These are phyloP conservation scores for Suillus sp. DNA, from an alignment of 768 basidiomycete genomes.

Conservation along the genomic window DNA sequence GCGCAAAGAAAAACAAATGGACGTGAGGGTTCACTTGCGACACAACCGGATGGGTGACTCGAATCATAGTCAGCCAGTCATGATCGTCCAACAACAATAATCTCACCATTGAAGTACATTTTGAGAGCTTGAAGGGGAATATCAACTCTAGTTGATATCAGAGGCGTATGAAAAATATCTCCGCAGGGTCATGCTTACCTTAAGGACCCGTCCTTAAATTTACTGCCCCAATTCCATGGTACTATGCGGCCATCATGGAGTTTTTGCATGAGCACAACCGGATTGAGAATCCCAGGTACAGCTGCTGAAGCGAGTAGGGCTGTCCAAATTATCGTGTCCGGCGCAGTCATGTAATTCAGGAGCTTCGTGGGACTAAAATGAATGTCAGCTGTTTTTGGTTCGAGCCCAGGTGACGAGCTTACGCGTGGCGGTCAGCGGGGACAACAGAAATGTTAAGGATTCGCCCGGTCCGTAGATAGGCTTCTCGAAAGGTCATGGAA, in stretches of 20 bases:
- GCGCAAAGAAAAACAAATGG: constrained; percentile 94
- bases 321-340: constrained; percentile 85
- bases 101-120: constrained; percentile 80
- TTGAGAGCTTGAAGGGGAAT: constrained; percentile 90
- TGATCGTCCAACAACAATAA: constrained; percentile 7
- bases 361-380: constrained; percentile 83
- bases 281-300: constrained; percentile 93
- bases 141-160: constrained; percentile 66
- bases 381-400: constrained; percentile 16
- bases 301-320: constrained; percentile 88
- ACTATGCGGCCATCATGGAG: constrained; percentile 74
- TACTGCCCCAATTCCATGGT: constrained; percentile 94
- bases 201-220: constrained; percentile 91
- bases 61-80: constrained; percentile 12
- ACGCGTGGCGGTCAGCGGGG: constrained; percentile 88
- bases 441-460: constrained; percentile 94
- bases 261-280: constrained; percentile 95
- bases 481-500: constrained; percentile 94
- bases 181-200: constrained; percentile 47
- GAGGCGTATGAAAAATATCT: constrained; percentile 7
- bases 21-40: constrained; percentile 93
- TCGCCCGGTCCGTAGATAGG: constrained; percentile 89
- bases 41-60: constrained; percentile 91
- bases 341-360: constrained; percentile 94
- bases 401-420: constrained; percentile 27